Conservation (phyloP, 257 asterid species). For the Plantago elongata region DNA sequence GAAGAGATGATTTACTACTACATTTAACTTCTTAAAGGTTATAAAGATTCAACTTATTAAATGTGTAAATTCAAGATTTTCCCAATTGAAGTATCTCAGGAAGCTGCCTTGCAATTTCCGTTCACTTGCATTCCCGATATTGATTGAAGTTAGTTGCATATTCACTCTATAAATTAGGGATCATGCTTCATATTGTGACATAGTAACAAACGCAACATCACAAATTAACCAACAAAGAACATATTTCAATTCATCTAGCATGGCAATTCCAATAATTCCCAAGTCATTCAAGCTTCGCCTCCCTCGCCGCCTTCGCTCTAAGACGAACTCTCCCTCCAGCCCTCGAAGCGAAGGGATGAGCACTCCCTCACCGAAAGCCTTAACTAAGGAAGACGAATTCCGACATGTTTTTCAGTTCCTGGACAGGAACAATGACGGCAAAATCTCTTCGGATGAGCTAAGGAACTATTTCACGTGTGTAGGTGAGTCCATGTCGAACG, state of each 20-base stretch:
- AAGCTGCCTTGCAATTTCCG: constrained; percentile 30
- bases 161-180: neutral
- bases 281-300: constrained; percentile 31
- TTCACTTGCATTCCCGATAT: constrained; percentile 1
- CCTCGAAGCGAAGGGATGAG: neutral
- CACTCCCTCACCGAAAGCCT: constrained; percentile 10
- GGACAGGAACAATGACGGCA: constrained; percentile 42
- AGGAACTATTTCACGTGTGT: constrained; percentile 31
- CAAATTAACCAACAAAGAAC: neutral
- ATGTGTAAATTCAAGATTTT: neutral
- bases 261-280: constrained; percentile 28
- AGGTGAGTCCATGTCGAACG: constrained; percentile 36
- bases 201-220: neutral
- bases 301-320: constrained; percentile 24
- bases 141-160: neutral
- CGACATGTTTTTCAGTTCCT: constrained; percentile 35
- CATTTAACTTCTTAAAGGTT: neutral
- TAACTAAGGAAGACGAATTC: constrained; percentile 24
- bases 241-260: neutral
- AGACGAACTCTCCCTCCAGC: constrained; percentile 15
- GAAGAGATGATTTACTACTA: neutral
- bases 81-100: constrained; percentile 1
- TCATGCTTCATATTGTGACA: neutral
- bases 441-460: constrained; percentile 38
- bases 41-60: neutral